Base-by-base conservation (phyloP, 2,329 filamentous ascomycete genomes). In the Cladophialophora yegresii region DNA sequence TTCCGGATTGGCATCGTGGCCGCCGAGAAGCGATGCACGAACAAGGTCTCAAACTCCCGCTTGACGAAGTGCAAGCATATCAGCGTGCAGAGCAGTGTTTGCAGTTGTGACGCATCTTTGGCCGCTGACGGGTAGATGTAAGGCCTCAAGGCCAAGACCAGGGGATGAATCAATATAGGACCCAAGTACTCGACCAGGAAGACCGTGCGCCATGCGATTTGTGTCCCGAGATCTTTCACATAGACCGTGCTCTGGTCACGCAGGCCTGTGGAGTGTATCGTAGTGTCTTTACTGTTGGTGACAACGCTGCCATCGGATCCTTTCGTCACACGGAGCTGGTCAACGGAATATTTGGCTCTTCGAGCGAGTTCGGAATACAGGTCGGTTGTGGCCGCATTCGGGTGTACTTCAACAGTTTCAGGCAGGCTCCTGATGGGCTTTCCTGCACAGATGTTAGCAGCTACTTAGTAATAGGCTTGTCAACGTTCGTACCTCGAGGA, bases 151-250 rank as follows among this genome's bases (percentile, higher is more conserved):
- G 84, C 78, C 77, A 85, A 87, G 76, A 92, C 82, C 72, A 91
- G 81, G 51, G 86, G 85, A 80, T 97, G 93, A 80, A 98, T 90
- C 73, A 97, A 79, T 73, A 98, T 85, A 5, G 95, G 95, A 3
- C 95, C 95, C 70, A 95, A 80, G 78, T 99, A 99, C 80, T 99
- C 95, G 81, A 97, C 88, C 68, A 97, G 81, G 82, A 93, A 99
- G 77, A 98, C 93, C 66, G 91, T 95, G 69, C 87, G 88, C 95
- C 95, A 99, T 67, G 87, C 87, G 62, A 97, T 89, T 78, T 99
- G 95, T 55, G 88, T 86, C 16, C 95, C 95, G 32, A 99, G 83
- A 76, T 99, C 93, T 81, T 99, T 98, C 69, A 98, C 90, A 71
- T 95, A 87, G 55, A 99, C 78, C 22, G 82, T 81, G 68, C 84